A percentile compares a stretch with the other conserved stretches of the same genome.
Evolutionary conservation across 176 grass and related monocot genomes (phyloP).

Genomic region (Hsuehochloa calcarea): DNA sequence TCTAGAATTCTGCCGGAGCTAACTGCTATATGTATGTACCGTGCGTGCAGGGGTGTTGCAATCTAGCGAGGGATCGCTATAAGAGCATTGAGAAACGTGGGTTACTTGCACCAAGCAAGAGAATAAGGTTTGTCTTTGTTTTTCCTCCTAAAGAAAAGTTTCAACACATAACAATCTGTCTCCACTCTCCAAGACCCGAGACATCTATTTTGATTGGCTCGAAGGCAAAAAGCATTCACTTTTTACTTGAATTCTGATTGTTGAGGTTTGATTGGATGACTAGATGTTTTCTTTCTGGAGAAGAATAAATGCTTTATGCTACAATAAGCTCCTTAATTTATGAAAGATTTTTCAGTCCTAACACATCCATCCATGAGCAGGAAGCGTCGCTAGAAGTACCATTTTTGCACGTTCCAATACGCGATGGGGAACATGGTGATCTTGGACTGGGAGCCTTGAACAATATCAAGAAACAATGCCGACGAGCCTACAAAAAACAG

Average conservation of each 20-base stretch:
- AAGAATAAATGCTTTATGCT: background rate
- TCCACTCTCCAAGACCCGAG: background rate
- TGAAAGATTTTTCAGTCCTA: background rate
- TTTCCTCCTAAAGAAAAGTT: background rate
- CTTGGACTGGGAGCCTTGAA: background rate
- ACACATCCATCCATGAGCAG: conserved; percentile 22
- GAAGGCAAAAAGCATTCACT: background rate
- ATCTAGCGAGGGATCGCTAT: conserved; percentile 53
- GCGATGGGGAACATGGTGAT: background rate
- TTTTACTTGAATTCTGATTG: background rate
- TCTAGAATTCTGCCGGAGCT: conserved; percentile 3
- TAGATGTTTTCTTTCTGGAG: background rate
- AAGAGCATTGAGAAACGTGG: conserved; percentile 64
- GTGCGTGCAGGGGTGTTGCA: conserved; percentile 41
- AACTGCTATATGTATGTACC: background rate
- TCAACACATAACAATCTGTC: background rate
- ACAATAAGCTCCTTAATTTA: background rate
- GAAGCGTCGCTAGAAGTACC: conserved; percentile 24
- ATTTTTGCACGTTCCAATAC: background rate
- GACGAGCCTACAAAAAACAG: background rate
- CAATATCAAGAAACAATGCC: background rate
- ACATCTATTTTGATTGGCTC: background rate
- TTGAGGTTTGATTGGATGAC: background rate
- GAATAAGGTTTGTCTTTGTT: conserved; percentile 37
- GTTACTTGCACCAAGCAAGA: conserved; percentile 52